These are phyloP conservation scores for Exophiala viscosa DNA, from an alignment of 2,329 filamentous ascomycete genomes.

Conservation along the genomic window DNA sequence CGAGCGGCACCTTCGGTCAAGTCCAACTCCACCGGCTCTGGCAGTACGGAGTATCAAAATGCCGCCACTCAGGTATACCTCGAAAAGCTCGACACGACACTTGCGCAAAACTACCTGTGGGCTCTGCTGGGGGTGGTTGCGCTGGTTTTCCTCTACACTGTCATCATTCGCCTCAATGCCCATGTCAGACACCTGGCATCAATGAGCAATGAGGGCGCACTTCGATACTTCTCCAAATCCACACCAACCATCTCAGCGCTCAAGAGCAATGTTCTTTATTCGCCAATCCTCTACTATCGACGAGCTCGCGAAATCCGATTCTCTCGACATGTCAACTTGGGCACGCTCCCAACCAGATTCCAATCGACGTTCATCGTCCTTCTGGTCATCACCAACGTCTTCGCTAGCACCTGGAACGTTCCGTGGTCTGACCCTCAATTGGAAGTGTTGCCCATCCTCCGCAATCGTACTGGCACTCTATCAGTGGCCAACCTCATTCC, in stretches of 20 bases:
- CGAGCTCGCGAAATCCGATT: constrained; percentile 46
- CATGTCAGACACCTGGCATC: constrained; percentile 72
- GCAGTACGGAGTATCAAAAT: constrained; percentile 24
- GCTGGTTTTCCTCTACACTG: constrained; percentile 64
- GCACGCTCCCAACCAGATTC: constrained; percentile 45
- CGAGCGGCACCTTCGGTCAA: constrained; percentile 2
- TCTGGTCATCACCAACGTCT: constrained; percentile 44
- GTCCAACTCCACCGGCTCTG: constrained; percentile 7
- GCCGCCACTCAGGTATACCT: constrained; percentile 19
- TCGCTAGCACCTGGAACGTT: constrained; percentile 48
- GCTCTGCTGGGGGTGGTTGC: constrained; percentile 62
- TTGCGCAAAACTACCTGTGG: constrained; percentile 60
- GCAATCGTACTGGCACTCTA: constrained; percentile 42
- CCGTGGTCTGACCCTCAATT: constrained; percentile 37
- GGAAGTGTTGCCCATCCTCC: constrained; percentile 38
- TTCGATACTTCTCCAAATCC: constrained; percentile 70
- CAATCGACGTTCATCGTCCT: constrained; percentile 41
- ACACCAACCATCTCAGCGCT: constrained; percentile 58
- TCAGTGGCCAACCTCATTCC: constrained; percentile 44
- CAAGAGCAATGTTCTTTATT: constrained; percentile 62
- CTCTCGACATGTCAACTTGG: constrained; percentile 43
- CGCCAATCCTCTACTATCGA: constrained; percentile 42
- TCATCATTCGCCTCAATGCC: constrained; percentile 57
- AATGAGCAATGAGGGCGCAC: constrained; percentile 62
- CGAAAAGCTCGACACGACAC: constrained; percentile 48